phyloP scores from a whole-genome alignment of 2,329 filamentous ascomycete species.

The Xylaria sp. region DNA sequence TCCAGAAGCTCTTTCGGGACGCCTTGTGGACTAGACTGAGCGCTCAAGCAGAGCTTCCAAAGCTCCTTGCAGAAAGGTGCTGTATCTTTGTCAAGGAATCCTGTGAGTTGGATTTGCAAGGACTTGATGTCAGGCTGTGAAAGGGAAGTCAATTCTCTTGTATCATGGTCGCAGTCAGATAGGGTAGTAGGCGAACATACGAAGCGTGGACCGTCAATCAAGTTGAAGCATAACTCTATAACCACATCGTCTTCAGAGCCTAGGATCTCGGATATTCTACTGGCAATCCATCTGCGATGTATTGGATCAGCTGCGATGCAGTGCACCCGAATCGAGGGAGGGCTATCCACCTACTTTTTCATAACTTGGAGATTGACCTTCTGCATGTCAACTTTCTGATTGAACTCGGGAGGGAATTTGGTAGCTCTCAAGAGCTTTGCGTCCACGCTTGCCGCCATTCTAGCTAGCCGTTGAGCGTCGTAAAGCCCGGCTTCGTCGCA shows the following conservation, averaged over 20 bases:
- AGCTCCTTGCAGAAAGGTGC: constrained; percentile 90
- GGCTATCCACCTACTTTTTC: constrained; percentile 78
- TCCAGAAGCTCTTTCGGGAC: constrained; percentile 95
- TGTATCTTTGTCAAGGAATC: constrained; percentile 94
- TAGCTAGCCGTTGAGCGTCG: neutral
- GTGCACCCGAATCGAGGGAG: constrained; percentile 3
- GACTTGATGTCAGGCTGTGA: constrained; percentile 91
- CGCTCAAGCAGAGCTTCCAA: constrained; percentile 91
- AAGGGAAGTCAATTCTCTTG: constrained; percentile 16
- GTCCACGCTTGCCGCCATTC: constrained; percentile 86
- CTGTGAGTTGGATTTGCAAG: constrained; percentile 92
- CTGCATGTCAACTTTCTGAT: constrained; percentile 93
- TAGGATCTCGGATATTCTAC: constrained; percentile 86
- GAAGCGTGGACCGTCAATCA: constrained; percentile 40
- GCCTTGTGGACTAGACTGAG: constrained; percentile 86
- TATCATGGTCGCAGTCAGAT: neutral
- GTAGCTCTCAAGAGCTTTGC: constrained; percentile 90
- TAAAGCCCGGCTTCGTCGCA: neutral
- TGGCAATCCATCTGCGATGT: constrained; percentile 84
- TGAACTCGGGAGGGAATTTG: constrained; percentile 94
- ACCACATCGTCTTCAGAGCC: constrained; percentile 97
- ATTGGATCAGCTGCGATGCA: constrained; percentile 33
- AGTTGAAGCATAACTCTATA: constrained; percentile 76
- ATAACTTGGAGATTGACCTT: constrained; percentile 98
- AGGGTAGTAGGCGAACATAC: constrained; percentile 26